These are phyloP conservation scores for Ogataea glucozyma DNA, from an alignment of 805 yeast species.

Conservation along the genomic window DNA sequence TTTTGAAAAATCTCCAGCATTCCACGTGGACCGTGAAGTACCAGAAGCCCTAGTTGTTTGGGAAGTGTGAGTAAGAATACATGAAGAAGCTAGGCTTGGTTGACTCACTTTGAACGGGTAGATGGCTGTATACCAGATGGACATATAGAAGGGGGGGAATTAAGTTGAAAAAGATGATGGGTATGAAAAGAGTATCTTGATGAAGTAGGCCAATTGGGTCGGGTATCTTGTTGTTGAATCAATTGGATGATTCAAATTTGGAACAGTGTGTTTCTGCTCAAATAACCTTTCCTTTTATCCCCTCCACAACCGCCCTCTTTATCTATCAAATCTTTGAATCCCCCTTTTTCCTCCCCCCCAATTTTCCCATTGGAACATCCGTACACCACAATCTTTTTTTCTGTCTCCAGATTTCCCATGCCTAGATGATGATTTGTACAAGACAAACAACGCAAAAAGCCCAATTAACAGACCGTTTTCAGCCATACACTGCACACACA, in stretches of 20 bases:
- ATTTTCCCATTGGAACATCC: constrained; percentile 5
- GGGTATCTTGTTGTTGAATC: too few relatives aligned
- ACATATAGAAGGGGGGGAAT: constrained; percentile 7
- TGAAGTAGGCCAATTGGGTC: too few relatives aligned
- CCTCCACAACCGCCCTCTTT: background rate
- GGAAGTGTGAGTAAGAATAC: background rate
- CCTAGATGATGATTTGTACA: constrained; percentile 3
- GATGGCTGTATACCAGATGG: constrained; percentile 10
- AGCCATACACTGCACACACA: background rate
- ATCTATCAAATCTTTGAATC: constrained; percentile 1
- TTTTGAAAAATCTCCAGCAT: constrained; percentile 29
- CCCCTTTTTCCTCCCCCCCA: background rate
- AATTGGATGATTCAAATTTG: too few relatives aligned
- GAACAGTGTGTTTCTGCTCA: too few relatives aligned
- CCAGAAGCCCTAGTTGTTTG: constrained; percentile 26
- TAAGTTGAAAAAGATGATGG: too few relatives aligned
- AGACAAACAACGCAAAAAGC: background rate
- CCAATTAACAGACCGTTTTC: background rate
- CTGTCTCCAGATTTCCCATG: background rate
- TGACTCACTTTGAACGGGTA: constrained; percentile 23
- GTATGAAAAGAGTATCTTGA: too few relatives aligned
- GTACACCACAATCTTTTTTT: constrained; percentile 9
- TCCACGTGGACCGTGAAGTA: constrained; percentile 26
- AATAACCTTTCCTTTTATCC: too few relatives aligned
- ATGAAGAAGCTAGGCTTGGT: background rate